phyloP scores from a whole-genome alignment of 176 grass and related monocot species.

The Ananas comosus region DNA sequence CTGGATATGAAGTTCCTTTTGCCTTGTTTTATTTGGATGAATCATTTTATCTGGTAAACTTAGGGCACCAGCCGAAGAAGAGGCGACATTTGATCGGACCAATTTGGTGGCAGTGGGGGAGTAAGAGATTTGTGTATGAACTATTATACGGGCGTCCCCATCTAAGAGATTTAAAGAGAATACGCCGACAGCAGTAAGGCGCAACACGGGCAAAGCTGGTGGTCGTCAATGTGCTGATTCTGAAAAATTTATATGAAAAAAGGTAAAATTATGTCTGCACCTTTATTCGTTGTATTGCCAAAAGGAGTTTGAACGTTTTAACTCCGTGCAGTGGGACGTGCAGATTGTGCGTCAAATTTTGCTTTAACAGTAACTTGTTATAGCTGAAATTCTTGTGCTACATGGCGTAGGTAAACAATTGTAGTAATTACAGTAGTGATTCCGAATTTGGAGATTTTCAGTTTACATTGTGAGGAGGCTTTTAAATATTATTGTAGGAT shows the following conservation, averaged over 20 bases:
- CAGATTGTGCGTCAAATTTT: too few species aligned
- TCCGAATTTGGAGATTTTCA: too few species aligned
- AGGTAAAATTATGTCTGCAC: neutral
- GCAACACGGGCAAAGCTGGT: neutral
- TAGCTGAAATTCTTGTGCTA: too few species aligned
- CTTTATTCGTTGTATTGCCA: neutral
- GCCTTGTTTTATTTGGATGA: conserved; percentile 21
- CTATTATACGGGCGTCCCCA: conserved; percentile 32
- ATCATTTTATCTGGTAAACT: conserved; percentile 23
- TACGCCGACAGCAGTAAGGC: neutral
- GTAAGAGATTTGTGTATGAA: conserved; percentile 75
- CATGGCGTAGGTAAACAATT: neutral
- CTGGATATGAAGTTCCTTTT: neutral
- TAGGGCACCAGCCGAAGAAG: conserved; percentile 45
- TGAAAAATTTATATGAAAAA: neutral
- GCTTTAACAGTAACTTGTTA: too few species aligned
- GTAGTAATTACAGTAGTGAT: neutral
- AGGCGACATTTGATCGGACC: conserved; percentile 42
- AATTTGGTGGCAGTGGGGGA: conserved; percentile 91
- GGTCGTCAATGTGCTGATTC: neutral
- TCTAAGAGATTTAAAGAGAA: conserved; percentile 23
- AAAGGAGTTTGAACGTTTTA: neutral
- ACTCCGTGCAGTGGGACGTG: too few species aligned
- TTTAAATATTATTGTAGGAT: too few species aligned
- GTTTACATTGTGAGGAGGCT: too few species aligned